Evolutionary conservation across 2,329 filamentous ascomycete species (phyloP), one percentile per base, ranked within the genome.

Genomic region (Sporothrix humicola): DNA sequence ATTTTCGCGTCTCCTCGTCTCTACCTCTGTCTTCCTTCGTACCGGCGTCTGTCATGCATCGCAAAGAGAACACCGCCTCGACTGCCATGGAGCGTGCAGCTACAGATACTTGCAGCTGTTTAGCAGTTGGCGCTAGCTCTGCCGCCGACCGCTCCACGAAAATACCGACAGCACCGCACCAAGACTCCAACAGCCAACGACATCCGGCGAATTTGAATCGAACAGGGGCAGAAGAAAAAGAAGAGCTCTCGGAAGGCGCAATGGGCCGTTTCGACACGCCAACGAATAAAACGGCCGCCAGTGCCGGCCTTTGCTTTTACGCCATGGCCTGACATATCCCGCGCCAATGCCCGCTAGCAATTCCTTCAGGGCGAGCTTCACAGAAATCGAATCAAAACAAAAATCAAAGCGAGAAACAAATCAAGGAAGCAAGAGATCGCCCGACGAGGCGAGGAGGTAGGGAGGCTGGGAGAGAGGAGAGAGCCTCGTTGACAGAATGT

Each of bases 41-140:
- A 12, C 10, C 13, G 26, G 26, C 26, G 65, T 48, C 59, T n/a
- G 44, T 17, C 63, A 50, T 48, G 63, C 63, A 66, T 6, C 37
- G 52, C 50, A 59, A 69, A 46, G 31, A 48, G 61, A 50, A 66
- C 44, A 66, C 63, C 63, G 63, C 20, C 20, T 31, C 63, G 37
- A 23, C 58, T 13, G 31, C 26, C 31, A 20, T 44, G 17, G 2
- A 20, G 10, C 46, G 9, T 12, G 61, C 59, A 65, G 31, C 8
- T 17, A 63, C 2, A 20, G 1, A 23, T 56, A 13, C 20, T 20
- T 66, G 20, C 20, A 26, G 23, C 3, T 37, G 31, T 37, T 37
- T 50, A 50, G 63, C 44, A 44, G 13, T 9, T 4, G 15, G 37
- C 61, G 42, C 42, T 48, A 65, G 13, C 42, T 23, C n/a, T 23